phyloP scores from a whole-genome alignment of 2,329 filamentous ascomycete genomes.

The Sporothrix luriei region DNA sequence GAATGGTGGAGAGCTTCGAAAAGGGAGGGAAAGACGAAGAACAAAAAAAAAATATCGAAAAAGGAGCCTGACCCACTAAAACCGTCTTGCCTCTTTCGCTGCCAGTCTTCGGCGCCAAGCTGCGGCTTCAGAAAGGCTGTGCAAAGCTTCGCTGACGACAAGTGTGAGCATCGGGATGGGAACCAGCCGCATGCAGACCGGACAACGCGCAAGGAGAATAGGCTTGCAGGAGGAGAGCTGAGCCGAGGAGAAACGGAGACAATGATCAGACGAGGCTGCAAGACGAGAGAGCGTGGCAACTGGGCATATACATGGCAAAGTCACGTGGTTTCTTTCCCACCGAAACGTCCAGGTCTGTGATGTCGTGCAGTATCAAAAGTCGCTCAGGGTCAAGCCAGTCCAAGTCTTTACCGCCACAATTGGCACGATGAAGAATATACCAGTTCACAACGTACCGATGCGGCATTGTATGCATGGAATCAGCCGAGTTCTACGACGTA shows the following conservation, averaged over 20 bases:
- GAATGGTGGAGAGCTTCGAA: too few relatives aligned
- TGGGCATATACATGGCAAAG: too few relatives aligned
- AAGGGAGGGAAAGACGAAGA: too few relatives aligned
- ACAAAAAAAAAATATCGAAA: not conserved
- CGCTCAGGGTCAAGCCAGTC: too few relatives aligned
- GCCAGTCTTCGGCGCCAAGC: not conserved
- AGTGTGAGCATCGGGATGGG: not conserved
- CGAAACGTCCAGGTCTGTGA: too few relatives aligned
- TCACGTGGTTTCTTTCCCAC: too few relatives aligned
- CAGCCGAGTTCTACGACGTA: too few relatives aligned
- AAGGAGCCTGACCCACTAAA: not conserved
- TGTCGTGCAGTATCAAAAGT: too few relatives aligned
- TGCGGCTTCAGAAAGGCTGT: not conserved
- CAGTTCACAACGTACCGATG: too few relatives aligned
- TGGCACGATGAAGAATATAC: too few relatives aligned
- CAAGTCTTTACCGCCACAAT: too few relatives aligned
- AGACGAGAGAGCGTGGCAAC: not conserved
- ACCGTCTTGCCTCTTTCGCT: slow-evolving; percentile 4
- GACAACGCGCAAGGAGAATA: not conserved
- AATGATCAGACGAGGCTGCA: slow-evolving; percentile 17
- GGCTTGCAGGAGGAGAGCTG: slow-evolving; percentile 10
- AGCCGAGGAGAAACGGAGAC: not conserved
- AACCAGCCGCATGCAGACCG: not conserved
- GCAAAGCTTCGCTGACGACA: not conserved
- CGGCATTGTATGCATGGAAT: too few relatives aligned